Percentiles rank a stretch among this genome's conserved stretches.
Evolutionary conservation across 2,329 filamentous ascomycete genomes (phyloP).

Genomic region (Scolecobasidium constrictum): DNA sequence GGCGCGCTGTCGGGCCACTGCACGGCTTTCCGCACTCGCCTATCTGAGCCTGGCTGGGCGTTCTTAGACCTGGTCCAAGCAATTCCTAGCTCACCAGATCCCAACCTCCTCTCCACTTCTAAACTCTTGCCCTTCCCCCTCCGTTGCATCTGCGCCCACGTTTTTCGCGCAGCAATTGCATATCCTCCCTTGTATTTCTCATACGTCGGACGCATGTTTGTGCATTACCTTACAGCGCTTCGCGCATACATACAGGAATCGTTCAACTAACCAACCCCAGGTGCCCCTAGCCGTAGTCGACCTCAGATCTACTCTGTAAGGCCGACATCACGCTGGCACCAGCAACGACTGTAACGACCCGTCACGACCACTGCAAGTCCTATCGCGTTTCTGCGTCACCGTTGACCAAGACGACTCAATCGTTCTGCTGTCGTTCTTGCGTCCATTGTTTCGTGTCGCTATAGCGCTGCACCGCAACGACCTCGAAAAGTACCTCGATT

Average conservation of each 20-base stretch:
- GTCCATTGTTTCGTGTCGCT: neutral
- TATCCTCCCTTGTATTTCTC: constrained; percentile 23
- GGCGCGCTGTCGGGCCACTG: neutral
- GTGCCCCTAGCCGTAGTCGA: constrained; percentile 2
- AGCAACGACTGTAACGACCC: constrained; percentile 10
- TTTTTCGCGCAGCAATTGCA: constrained; percentile 17
- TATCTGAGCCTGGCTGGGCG: constrained; percentile 22
- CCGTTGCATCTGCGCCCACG: constrained; percentile 6
- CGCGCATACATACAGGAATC: constrained; percentile 5
- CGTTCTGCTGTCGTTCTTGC: neutral
- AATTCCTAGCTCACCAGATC: constrained; percentile 25
- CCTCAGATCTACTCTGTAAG: constrained; percentile 2
- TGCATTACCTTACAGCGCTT: constrained; percentile 16
- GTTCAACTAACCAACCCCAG: neutral
- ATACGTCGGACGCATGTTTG: constrained; percentile 16
- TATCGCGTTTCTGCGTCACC: constrained; percentile 3
- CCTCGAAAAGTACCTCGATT: neutral
- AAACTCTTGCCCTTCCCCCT: constrained; percentile 10
- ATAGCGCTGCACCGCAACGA: neutral
- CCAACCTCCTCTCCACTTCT: constrained; percentile 29
- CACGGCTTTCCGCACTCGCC: constrained; percentile 23
- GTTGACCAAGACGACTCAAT: constrained; percentile 1
- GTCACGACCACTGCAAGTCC: constrained; percentile 6
- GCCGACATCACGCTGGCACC: neutral
- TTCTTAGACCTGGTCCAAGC: constrained; percentile 12